Evolutionary conservation across 2,329 filamentous ascomycete genomes (phyloP), one percentile per base, ranked within the genome.

Genomic region (Diatrype stigma): DNA sequence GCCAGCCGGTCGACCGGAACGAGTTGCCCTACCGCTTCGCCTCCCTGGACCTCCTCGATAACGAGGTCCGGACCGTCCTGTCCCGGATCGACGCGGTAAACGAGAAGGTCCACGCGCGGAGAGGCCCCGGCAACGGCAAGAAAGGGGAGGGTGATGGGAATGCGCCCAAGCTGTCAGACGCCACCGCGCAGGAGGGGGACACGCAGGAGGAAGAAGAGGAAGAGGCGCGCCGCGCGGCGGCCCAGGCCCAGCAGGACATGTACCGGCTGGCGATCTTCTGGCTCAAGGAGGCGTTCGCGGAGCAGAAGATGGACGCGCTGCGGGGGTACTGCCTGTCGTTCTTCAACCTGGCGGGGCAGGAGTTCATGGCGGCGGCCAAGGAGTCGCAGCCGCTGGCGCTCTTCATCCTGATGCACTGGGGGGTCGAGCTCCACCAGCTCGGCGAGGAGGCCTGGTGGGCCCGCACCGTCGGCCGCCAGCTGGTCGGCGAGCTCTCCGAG

Each of bases 401-500:
- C 32, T 63, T 72, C 14, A 58, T 72, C 3, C 53, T 70, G 48
- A 60, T 71, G 60, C 66, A 70, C 45, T 73, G 70, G 68, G 62
- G 64, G 1, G 67, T 72, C 17, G 58, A 70, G 48, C 54, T 72
- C 12, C 53, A 65, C 7, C 44, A 48, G 2, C n/a, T 56, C 8
- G 56, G 60, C n/a, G 16, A 45, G 19, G 45, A 51, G 22, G 52
- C 40, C 35, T 69, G 65, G 65, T 66, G 61, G 61, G 51, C 54
- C 6, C 47, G 34, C 11, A 38, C 56, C 1, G 45, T 63, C 3
- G 61, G 63, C 7, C 38, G 26, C 42, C 46, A 51, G n/a, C 50
- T 68, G 11, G 63, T 58, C 1, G 26, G 51, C 7, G 66, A 66
- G 47, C 51, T 63, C 14, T 57, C 60, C 45, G 60, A 58, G 16